Evolutionary conservation across 371 early-diverging fungal species (phyloP).

Genomic region (Lichtheimia ramosa): DNA sequence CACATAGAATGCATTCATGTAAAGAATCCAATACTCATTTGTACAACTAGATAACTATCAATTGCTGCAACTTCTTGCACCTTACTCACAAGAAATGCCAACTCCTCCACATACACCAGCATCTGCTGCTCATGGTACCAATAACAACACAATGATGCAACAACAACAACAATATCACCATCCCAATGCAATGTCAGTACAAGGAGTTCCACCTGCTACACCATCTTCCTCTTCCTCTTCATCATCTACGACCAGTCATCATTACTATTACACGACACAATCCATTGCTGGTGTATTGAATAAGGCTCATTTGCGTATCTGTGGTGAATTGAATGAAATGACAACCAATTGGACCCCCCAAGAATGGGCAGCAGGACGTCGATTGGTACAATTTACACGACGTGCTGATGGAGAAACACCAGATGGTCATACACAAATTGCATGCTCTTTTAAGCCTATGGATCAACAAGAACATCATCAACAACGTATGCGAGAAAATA

Average conservation of each 20-base stretch:
- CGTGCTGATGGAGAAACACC: slow-evolving; percentile 15
- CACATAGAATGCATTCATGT: too few relatives aligned
- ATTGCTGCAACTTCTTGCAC: slow-evolving; percentile 12
- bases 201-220: slow-evolving; percentile 1
- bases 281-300: slow-evolving; percentile 58
- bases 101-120: slow-evolving; percentile 9
- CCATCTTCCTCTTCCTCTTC: not conserved
- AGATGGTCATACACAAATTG: slow-evolving; percentile 14
- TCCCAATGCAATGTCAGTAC: slow-evolving; percentile 2
- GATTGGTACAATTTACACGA: slow-evolving; percentile 74
- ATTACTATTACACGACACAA: slow-evolving; percentile 7
- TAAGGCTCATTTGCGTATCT: slow-evolving; percentile 68
- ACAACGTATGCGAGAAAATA: slow-evolving; percentile 15
- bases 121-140: slow-evolving; percentile 4
- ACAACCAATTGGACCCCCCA: slow-evolving; percentile 58
- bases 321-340: slow-evolving; percentile 66
- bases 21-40: not conserved
- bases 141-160: slow-evolving; percentile 1
- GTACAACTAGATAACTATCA: slow-evolving; percentile 7
- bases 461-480: slow-evolving; percentile 34
- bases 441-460: slow-evolving; percentile 51
- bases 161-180: slow-evolving; percentile 12
- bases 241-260: slow-evolving; percentile 2
- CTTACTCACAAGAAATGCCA: slow-evolving; percentile 8
- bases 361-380: slow-evolving; percentile 65